A percentile compares a stretch with the other conserved stretches of the same genome.
Evolutionary conservation across 495 filamentous ascomycete genomes (phyloP).

Genomic region (Opeltia flavorubescens): DNA sequence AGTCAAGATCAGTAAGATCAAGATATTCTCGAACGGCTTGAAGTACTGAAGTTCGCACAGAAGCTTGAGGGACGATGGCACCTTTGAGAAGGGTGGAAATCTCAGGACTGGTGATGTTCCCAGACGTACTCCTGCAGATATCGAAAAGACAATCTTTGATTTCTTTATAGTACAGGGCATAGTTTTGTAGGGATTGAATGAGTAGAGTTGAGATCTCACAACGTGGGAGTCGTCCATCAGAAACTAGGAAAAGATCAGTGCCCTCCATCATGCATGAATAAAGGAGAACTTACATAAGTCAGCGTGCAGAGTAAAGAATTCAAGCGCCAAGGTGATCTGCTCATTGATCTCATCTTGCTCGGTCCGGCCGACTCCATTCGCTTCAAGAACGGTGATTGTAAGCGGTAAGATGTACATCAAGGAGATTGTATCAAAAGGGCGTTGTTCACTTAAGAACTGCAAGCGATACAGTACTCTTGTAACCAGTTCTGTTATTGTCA

Average conservation of each 20-base stretch:
- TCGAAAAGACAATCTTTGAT: slow-evolving; percentile 85
- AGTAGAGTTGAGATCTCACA: slow-evolving; percentile 53
- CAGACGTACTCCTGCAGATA: slow-evolving; percentile 62
- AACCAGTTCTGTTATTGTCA: slow-evolving; percentile 43
- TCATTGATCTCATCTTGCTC: slow-evolving; percentile 61
- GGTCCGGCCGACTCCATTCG: slow-evolving; percentile 59
- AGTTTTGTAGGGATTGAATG: slow-evolving; percentile 71
- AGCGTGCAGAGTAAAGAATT: slow-evolving; percentile 80
- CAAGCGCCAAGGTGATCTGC: slow-evolving; percentile 79
- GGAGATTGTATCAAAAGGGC: slow-evolving; percentile 74
- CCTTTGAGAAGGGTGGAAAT: slow-evolving; percentile 58
- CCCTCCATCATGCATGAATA: background rate
- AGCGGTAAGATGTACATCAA: slow-evolving; percentile 79
- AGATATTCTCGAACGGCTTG: slow-evolving; percentile 83
- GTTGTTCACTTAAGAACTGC: slow-evolving; percentile 79
- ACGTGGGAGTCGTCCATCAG: slow-evolving; percentile 61
- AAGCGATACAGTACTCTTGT: slow-evolving; percentile 84
- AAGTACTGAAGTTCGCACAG: slow-evolving; percentile 75
- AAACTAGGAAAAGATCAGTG: slow-evolving; percentile 25
- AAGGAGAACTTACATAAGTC: slow-evolving; percentile 37
- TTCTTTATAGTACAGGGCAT: slow-evolving; percentile 82
- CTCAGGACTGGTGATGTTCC: slow-evolving; percentile 57
- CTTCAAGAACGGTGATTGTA: slow-evolving; percentile 55
- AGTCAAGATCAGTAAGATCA: slow-evolving; percentile 72
- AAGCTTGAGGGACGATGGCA: slow-evolving; percentile 57